Evolutionary conservation across 352 stramenopile genomes (phyloP), one percentile per base, ranked within the genome.

Genomic region (Saprolegnia parasitica): DNA sequence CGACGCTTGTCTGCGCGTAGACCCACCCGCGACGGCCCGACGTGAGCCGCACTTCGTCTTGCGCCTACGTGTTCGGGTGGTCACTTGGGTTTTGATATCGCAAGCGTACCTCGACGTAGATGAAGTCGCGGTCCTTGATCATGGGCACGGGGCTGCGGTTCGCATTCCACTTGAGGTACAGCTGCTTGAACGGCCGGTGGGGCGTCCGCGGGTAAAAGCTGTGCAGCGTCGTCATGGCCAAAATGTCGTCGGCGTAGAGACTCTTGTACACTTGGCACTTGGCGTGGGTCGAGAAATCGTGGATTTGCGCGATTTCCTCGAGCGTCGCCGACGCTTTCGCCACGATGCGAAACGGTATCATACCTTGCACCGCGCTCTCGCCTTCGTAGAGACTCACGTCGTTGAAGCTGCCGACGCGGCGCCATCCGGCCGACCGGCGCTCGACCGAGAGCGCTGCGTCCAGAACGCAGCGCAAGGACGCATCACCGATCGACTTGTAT

Each of bases 101-200:
- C 8, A 11, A 42, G 1, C 13, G 3, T 73, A 88, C 85, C 67
- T 68, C 62, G 20, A 68, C 15, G 29, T 56, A 68, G 46, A 60
- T 26, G 24, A 68, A 68, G 42, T 68, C 62, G 11, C 62, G 62
- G 50, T 68, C 29, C 6, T 24, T 18, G 21, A 68, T 26, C 20
- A 90, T 61, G 55, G 81, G 82, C 4, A 68, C 45, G 18, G 62
- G 62, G 24, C 42, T 58, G 8, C 15, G 16, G 35, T 13, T 21
- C 32, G 46, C 62, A n/a, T 13, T 24, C 62, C 62, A 68, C n/a
- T 58, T 68, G 42, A 68, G 32, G 46, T 68, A 68, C 11, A 49
- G 23, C 37, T 68, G 62, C 26, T 49, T 26, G 3, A 68, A 50
- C 15, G 62, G 62, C 1, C 16, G 8, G 9, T 58, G 39, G 8